A percentile compares a stretch with the other conserved stretches of the same genome.
These are phyloP conservation scores for Mucor sp. DNA, from an alignment of 371 early-diverging fungal genomes.

Conservation along the genomic window DNA sequence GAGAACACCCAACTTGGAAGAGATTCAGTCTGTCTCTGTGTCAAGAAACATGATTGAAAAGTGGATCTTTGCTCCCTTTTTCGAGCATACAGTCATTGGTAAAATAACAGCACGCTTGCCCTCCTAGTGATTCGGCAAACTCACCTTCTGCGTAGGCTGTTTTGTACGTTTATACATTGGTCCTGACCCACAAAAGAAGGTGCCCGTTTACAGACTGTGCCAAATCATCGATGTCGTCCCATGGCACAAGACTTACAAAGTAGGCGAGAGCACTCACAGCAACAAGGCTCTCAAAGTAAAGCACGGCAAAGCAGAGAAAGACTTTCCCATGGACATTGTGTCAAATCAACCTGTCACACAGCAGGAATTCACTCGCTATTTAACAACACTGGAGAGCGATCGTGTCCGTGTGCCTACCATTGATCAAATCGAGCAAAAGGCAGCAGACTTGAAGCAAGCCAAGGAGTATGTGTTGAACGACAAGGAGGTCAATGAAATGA, in stretches of 20 bases:
- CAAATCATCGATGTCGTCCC: slow-evolving; percentile 64
- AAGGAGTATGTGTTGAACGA: slow-evolving; percentile 68
- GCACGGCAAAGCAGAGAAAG: slow-evolving; percentile 69
- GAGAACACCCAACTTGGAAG: slow-evolving; percentile 59
- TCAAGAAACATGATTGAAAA: slow-evolving; percentile 67
- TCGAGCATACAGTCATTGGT: slow-evolving; percentile 67
- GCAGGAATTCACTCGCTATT: slow-evolving; percentile 65
- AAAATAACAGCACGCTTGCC: background rate
- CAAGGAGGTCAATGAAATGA: slow-evolving; percentile 64
- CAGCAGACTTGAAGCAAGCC: slow-evolving; percentile 59
- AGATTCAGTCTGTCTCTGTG: slow-evolving; percentile 62
- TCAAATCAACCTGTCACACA: slow-evolving; percentile 71
- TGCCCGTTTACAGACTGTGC: slow-evolving; percentile 62
- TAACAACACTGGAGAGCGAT: slow-evolving; percentile 54
- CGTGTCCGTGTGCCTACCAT: slow-evolving; percentile 48
- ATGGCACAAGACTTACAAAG: slow-evolving; percentile 65
- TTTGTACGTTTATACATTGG: slow-evolving; percentile 71
- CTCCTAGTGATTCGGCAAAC: background rate
- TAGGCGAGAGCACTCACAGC: slow-evolving; percentile 55
- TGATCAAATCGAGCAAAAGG: slow-evolving; percentile 58
- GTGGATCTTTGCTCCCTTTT: slow-evolving; percentile 76
- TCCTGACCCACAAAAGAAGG: slow-evolving; percentile 47
- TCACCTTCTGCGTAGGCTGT: slow-evolving; percentile 27
- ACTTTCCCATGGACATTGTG: slow-evolving; percentile 74
- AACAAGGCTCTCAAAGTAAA: slow-evolving; percentile 64